Evolutionary conservation across 257 asterid species (phyloP), one percentile per base, ranked within the genome.

Genomic region (Fraxinus americana): DNA sequence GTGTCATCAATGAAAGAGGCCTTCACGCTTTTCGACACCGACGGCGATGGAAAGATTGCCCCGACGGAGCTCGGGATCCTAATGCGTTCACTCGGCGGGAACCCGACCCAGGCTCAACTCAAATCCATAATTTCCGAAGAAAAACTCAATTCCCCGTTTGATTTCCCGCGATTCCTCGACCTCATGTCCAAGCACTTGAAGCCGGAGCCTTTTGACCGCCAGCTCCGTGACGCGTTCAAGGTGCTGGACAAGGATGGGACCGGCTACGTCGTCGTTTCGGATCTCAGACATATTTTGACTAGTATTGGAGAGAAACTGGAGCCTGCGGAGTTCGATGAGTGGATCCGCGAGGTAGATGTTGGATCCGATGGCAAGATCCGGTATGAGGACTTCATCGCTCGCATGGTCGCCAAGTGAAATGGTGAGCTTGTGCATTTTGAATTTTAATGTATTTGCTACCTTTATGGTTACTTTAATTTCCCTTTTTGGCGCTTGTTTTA

Each of bases 281-380:
- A 94, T 85, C 98, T 94, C 80, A 90, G 91, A 89, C 98, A 94
- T 84, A 94, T 94, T 32, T 82, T 94, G 45, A 93, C 98, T 21
- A 92, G 92, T 77, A 93, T 92, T 52, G 97, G 98, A 43, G 98
- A 93, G 90, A 93, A 94, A 82, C 83, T 94, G 76, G 97, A 94
- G 88, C 95, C 94, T 2, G 91, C 95, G 14, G 97, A 94, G 87
- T 91, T 94, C 67, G 98, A 94, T 54, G 98, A 94, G 87, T 94
- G 98, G 98, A 94, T 94, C 94, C 97, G 98, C 7, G 98, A 94
- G 87, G 97, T 94, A n/a, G 97, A 92, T 87, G 94, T 90, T 74
- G 98, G 97, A 77, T 85, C 98, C 73, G 98, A 94, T 76, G 98
- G 97, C 68, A 94, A 94, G 91, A 92, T 94, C 87, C 87, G 88